These are phyloP conservation scores for Diaporthe sp. DNA, from an alignment of 2,329 filamentous ascomycete species.

Conservation along the genomic window DNA sequence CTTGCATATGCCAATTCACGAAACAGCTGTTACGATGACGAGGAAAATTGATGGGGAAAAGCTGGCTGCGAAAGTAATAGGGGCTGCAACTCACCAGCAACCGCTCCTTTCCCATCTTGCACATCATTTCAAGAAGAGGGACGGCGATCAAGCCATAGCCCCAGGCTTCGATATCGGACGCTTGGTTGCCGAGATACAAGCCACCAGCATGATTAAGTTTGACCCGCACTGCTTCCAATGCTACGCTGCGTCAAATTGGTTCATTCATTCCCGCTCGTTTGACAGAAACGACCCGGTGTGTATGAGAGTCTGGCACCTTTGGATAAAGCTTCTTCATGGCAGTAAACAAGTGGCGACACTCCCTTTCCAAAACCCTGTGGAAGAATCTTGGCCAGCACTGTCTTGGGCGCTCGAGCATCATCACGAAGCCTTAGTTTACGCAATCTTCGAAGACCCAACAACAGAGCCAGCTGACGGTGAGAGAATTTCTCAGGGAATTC, in stretches of 20 bases:
- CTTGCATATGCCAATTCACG: background rate
- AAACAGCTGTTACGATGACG: background rate
- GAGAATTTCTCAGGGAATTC: background rate
- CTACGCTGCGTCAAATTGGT: background rate
- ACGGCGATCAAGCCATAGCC: background rate
- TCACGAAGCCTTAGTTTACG: background rate
- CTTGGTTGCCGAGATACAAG: background rate
- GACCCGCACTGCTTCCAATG: background rate
- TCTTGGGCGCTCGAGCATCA: background rate
- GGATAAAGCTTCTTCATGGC: background rate
- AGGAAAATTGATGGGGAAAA: background rate
- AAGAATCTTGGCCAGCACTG: background rate
- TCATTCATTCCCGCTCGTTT: background rate
- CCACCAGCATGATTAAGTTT: background rate
- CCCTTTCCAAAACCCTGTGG: background rate
- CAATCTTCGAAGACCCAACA: background rate
- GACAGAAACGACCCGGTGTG: background rate
- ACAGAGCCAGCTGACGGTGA: background rate
- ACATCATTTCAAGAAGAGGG: background rate
- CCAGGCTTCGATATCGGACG: background rate
- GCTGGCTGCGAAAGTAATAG: background rate
- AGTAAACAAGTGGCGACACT: fast-evolving
- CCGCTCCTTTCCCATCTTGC: background rate
- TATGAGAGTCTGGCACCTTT: background rate
- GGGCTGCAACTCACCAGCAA: background rate